Conservation (phyloP, 2,329 filamentous ascomycete genomes). For the Claviceps spartinae region DNA sequence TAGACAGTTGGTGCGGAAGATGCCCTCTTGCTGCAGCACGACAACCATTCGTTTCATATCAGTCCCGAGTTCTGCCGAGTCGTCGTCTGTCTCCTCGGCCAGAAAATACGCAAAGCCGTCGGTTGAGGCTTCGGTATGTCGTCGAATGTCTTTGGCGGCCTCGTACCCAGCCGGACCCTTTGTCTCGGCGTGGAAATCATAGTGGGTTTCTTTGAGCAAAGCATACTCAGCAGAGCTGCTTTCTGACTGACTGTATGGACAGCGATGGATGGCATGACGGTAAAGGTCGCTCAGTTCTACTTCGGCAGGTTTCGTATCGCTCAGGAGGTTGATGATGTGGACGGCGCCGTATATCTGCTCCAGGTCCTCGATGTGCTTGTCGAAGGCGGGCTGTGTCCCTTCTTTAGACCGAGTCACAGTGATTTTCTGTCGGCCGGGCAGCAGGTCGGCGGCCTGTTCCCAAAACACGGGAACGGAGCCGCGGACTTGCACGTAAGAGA, state of each 20-base stretch:
- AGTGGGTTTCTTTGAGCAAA: constrained; percentile 70
- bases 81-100: constrained; percentile 51
- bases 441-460: constrained; percentile 80
- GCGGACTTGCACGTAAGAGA: constrained; percentile 86
- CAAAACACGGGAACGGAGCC: constrained; percentile 94
- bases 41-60: constrained; percentile 42
- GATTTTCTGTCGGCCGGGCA: constrained; percentile 91
- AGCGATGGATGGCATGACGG: constrained; percentile 61
- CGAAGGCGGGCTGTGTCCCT: constrained; percentile 85
- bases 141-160: constrained; percentile 71
- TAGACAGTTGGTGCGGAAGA: constrained; percentile 90
- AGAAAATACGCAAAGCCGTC: constrained; percentile 90
- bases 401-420: constrained; percentile 76
- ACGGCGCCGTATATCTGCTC: constrained; percentile 79
- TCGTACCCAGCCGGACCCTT: constrained; percentile 78
- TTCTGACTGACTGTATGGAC: constrained; percentile 50
- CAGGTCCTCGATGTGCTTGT: constrained; percentile 85
- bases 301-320: constrained; percentile 75
- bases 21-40: constrained; percentile 82
- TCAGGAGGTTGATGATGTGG: constrained; percentile 89
- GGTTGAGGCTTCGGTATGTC: constrained; percentile 64
- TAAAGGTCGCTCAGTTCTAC: constrained; percentile 71
- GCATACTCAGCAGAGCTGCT: constrained; percentile 51
- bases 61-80: constrained; percentile 28
- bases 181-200: constrained; percentile 93